Evolutionary conservation across 345 rosid genomes (phyloP).

Genomic region (Rubroshorea leprosula): DNA sequence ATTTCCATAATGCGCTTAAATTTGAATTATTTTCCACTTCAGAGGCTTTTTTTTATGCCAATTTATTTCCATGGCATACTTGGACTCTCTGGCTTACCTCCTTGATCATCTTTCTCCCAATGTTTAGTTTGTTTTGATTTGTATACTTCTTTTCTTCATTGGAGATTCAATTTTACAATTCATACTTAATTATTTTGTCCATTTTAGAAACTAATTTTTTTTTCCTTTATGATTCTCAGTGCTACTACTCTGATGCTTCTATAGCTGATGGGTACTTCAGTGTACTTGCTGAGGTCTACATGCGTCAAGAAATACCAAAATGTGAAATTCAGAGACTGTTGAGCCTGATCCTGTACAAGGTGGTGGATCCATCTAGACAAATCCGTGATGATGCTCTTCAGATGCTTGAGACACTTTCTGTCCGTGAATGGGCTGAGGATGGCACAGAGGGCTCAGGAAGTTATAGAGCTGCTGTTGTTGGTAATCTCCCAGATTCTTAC

Average conservation of each 20-base stretch:
- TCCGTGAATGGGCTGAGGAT: constrained; percentile 98
- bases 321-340: constrained; percentile 94
- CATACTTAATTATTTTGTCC: neutral
- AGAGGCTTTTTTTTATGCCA: neutral
- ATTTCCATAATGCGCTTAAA: too few relatives aligned
- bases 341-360: constrained; percentile 96
- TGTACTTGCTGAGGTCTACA: constrained; percentile 96
- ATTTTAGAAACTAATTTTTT: constrained; percentile 11
- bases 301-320: constrained; percentile 96
- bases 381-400: constrained; percentile 99
- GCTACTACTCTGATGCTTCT: constrained; percentile 91
- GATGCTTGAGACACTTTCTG: constrained; percentile 98
- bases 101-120: neutral
- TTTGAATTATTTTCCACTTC: neutral
- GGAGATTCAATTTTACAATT: neutral
- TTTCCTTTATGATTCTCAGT: constrained; percentile 38
- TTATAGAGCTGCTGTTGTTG: constrained; percentile 98
- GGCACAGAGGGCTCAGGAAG: constrained; percentile 87
- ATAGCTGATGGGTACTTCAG: constrained; percentile 98
- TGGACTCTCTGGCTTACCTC: neutral
- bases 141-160: neutral
- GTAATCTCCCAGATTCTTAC: constrained; percentile 97
- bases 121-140: neutral
- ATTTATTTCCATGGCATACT: neutral
- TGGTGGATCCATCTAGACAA: constrained; percentile 95